Evolutionary conservation across 352 stramenopile genomes (phyloP).

Genomic region (Peronospora destructor): DNA sequence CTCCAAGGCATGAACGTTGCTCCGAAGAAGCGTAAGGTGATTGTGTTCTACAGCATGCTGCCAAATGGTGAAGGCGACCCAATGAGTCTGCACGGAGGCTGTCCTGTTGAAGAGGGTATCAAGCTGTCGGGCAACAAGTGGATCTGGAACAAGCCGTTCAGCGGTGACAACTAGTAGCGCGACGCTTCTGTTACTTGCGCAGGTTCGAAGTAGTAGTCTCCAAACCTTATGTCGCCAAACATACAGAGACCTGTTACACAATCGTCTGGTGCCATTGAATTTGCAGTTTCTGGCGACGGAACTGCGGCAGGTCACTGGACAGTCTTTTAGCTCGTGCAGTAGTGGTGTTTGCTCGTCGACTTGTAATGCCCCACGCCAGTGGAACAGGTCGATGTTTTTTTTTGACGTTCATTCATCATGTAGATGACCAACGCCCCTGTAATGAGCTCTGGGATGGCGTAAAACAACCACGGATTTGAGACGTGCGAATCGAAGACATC

Average conservation of each 20-base stretch:
- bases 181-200: neutral
- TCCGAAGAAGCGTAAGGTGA: slow-evolving; percentile 67
- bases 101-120: slow-evolving; percentile 60
- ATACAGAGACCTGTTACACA: neutral
- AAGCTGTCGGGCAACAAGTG: slow-evolving; percentile 47
- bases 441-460: slow-evolving; percentile 66
- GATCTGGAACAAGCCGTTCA: slow-evolving; percentile 67
- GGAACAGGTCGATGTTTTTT: slow-evolving; percentile 8
- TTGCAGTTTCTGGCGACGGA: slow-evolving; percentile 84
- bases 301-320: slow-evolving; percentile 39
- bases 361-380: slow-evolving; percentile 18
- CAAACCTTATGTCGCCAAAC: neutral
- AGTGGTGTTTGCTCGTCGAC: slow-evolving; percentile 47
- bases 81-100: slow-evolving; percentile 68
- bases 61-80: slow-evolving; percentile 53
- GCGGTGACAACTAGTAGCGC: slow-evolving; percentile 5
- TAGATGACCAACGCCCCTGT: slow-evolving; percentile 64
- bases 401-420: slow-evolving; percentile 60
- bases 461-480: slow-evolving; percentile 69
- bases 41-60: slow-evolving; percentile 81
- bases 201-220: neutral
- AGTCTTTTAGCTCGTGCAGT: slow-evolving; percentile 31
- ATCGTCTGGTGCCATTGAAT: slow-evolving; percentile 28
- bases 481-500: slow-evolving; percentile 66
- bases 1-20: slow-evolving; percentile 53